These are phyloP conservation scores for Ceratocystis albifundus DNA, from an alignment of 2,329 filamentous ascomycete species.

Conservation along the genomic window DNA sequence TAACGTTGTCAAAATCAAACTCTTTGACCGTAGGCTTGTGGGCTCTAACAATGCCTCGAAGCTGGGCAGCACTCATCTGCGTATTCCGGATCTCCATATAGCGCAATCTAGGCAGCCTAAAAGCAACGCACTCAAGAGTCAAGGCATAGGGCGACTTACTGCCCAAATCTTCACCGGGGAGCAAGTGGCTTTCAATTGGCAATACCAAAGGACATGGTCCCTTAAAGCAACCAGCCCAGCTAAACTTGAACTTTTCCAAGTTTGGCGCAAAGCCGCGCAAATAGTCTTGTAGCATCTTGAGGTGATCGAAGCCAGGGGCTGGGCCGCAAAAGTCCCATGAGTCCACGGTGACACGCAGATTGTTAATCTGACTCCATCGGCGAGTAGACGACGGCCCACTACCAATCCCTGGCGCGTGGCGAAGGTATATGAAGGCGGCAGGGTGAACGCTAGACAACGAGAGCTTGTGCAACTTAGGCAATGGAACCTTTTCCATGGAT, in stretches of 20 bases:
- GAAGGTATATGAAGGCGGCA: slow-evolving; percentile 63
- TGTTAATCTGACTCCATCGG: slow-evolving; percentile 67
- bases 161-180: slow-evolving; percentile 32
- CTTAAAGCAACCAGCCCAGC: slow-evolving; percentile 60
- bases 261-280: slow-evolving; percentile 55
- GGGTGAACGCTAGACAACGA: slow-evolving; percentile 65
- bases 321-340: slow-evolving; percentile 52
- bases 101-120: slow-evolving; percentile 56
- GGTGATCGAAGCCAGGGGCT: slow-evolving; percentile 54
- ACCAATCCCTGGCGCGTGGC: slow-evolving; percentile 62
- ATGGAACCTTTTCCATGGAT: slow-evolving; percentile 60
- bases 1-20: slow-evolving; percentile 69
- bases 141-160: slow-evolving; percentile 33
- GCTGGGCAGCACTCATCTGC: slow-evolving; percentile 57
- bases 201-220: slow-evolving; percentile 65
- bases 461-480: slow-evolving; percentile 55
- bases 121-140: slow-evolving; percentile 28
- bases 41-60: slow-evolving; percentile 53
- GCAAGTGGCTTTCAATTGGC: slow-evolving; percentile 37
- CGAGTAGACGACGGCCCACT: slow-evolving; percentile 58
- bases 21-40: slow-evolving; percentile 60
- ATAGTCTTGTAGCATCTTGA: slow-evolving; percentile 72
- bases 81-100: slow-evolving; percentile 62
- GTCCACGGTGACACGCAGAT: slow-evolving; percentile 61
- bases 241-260: slow-evolving; percentile 62